phyloP scores from a whole-genome alignment of 2,329 filamentous ascomycete species.

The Aspergillus piperis region DNA sequence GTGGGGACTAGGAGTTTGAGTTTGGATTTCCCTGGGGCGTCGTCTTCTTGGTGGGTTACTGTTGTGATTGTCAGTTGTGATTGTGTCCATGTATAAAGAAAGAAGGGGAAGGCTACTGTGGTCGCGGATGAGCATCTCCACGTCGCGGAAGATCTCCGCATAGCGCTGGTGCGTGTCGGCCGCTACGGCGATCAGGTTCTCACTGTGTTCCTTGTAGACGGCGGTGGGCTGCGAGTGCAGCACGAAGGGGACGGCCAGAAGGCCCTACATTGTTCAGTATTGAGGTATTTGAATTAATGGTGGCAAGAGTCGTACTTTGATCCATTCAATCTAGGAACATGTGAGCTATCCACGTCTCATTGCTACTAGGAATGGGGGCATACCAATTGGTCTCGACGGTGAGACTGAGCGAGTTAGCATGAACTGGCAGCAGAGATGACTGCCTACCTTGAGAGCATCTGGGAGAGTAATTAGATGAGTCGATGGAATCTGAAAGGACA shows the following conservation, averaged over 20 bases:
- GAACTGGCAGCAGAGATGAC: neutral
- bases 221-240: slow-evolving; percentile 93
- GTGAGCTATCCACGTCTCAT: slow-evolving; percentile 4
- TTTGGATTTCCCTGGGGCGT: slow-evolving; percentile 74
- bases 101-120: slow-evolving; percentile 63
- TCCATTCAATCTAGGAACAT: slow-evolving; percentile 72
- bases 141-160: slow-evolving; percentile 91
- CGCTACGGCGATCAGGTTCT: slow-evolving; percentile 69
- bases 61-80: slow-evolving; percentile 34
- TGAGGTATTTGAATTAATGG: slow-evolving; percentile 13
- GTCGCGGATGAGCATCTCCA: slow-evolving; percentile 87
- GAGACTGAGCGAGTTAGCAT: slow-evolving; percentile 60
- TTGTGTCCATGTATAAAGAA: slow-evolving; percentile 1
- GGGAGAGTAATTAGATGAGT: slow-evolving; percentile 18
- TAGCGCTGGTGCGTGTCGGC: slow-evolving; percentile 83
- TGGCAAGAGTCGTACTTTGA: slow-evolving; percentile 62
- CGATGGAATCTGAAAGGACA: neutral
- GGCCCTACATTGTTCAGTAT: slow-evolving; percentile 49
- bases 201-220: slow-evolving; percentile 70
- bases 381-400: slow-evolving; percentile 87
- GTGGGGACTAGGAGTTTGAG: slow-evolving; percentile 88
- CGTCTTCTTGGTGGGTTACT: slow-evolving; percentile 71
- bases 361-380: slow-evolving; percentile 17
- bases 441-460: slow-evolving; percentile 66
- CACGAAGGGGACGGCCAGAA: slow-evolving; percentile 93